Evolutionary conservation across 2,329 filamentous ascomycete genomes (phyloP), one percentile per base, ranked within the genome.

Genomic region (Hypoxylon sp.): DNA sequence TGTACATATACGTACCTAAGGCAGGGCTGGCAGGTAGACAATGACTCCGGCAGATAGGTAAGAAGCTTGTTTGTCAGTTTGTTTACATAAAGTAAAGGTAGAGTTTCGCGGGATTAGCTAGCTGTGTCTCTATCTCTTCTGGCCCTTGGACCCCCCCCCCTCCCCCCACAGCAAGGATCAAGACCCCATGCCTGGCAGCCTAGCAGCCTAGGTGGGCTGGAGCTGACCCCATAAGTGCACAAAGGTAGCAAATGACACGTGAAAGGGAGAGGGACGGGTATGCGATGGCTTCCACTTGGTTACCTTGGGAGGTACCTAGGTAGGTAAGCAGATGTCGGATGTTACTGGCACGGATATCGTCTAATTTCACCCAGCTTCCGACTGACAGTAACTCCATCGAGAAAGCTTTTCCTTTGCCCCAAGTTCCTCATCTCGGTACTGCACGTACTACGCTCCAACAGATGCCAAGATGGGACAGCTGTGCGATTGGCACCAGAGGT

Each of bases 391-490:
- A 27, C 47, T 23, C 53, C 45, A 45, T 60, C 23, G 43, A 56
- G 42, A 60, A 54, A 51, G 35, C 33, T 45, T 60, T 37, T 55
- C 43, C 13, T 15, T 35, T 10, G 9, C 27, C 13, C 55, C 26
- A 26, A 42, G 38, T 54, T n/a, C 38, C 43, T 58, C 55, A 55
- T 60, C 48, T 64, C 55, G 58, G 60, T 56, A 60, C 57, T 63
- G 54, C 46, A 54, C 42, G 50, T 58, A 53, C 58, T 62, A 59
- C 51, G 48, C 58, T 59, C 53, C 58, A 27, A 58, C 49, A 37
- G 54, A 53, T 53, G 63, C 61, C 63, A 63, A 65, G 63, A 52
- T 21, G 37, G n/a, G 45, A 58, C 47, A 40, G 60, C 55, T 59
- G 58, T 52, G 63, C 46, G 56, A 55, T 60, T 58, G 51, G 51